Evolutionary conservation across 495 filamentous ascomycete species (phyloP).

Genomic region (Penicillium herquei): DNA sequence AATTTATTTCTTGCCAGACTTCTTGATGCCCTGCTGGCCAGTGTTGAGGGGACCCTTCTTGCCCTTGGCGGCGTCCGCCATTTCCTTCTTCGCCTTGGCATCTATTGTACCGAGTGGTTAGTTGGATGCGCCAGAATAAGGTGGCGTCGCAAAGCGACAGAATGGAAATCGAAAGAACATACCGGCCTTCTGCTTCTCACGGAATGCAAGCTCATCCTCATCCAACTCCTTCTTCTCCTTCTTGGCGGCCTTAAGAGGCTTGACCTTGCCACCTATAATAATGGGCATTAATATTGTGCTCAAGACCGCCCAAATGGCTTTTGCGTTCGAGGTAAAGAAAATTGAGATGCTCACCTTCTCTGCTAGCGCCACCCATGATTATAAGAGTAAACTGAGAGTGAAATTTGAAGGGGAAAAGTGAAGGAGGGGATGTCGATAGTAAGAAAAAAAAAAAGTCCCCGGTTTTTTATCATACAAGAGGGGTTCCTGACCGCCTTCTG

Average conservation of each 20-base stretch:
- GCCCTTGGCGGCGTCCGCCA: slow-evolving; percentile 62
- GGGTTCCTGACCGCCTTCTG: slow-evolving; percentile 11
- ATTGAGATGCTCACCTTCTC: slow-evolving; percentile 54
- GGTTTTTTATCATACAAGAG: slow-evolving; percentile 5
- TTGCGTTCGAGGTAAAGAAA: not conserved
- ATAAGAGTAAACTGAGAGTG: slow-evolving; percentile 7
- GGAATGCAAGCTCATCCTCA: slow-evolving; percentile 73
- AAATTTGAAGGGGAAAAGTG: slow-evolving; percentile 8
- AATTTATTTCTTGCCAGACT: slow-evolving; percentile 80
- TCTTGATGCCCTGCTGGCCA: slow-evolving; percentile 83
- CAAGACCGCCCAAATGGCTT: not conserved
- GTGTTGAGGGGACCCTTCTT: slow-evolving; percentile 66
- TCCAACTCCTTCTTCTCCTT: slow-evolving; percentile 73
- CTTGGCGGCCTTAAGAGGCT: slow-evolving; percentile 80
- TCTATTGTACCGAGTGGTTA: slow-evolving; percentile 43
- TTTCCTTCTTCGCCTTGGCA: slow-evolving; percentile 73
- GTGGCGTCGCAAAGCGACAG: too few species aligned
- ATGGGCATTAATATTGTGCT: slow-evolving; percentile 2
- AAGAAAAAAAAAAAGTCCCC: slow-evolving; percentile 19
- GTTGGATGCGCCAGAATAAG: not conserved
- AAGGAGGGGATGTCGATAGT: slow-evolving; percentile 8
- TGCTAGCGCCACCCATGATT: slow-evolving; percentile 66
- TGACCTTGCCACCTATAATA: slow-evolving; percentile 72
- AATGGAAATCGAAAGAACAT: slow-evolving; percentile 21
- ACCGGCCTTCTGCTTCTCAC: slow-evolving; percentile 73